phyloP scores from a whole-genome alignment of 805 yeast genomes.

The Starmerella powellii region DNA sequence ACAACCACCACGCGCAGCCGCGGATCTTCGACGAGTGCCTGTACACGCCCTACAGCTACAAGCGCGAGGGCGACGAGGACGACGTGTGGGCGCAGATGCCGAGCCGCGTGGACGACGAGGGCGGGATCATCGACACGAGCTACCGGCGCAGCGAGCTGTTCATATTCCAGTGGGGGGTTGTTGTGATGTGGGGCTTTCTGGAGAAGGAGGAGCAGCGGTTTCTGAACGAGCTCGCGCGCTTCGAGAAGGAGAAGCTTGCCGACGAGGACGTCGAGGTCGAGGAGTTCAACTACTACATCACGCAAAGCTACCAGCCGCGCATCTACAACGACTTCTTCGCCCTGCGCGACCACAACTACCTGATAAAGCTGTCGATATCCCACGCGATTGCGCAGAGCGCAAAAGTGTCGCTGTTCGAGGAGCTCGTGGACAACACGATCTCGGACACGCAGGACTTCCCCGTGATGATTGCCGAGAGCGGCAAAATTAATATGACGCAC shows the following conservation, averaged over 20 bases:
- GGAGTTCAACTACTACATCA: conserved; percentile 88
- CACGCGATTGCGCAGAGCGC: conserved; percentile 95
- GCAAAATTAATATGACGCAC: conserved; percentile 87
- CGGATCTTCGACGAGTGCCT: conserved; percentile 88
- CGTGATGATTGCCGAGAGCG: conserved; percentile 85
- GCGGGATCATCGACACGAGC: conserved; percentile 85
- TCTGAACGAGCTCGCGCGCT: conserved; percentile 71
- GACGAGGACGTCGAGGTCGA: conserved; percentile 87
- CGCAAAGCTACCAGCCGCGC: conserved; percentile 88
- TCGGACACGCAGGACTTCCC: conserved; percentile 97
- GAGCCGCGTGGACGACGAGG: conserved; percentile 63
- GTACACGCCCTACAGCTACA: conserved; percentile 68
- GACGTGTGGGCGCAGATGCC: conserved; percentile 33
- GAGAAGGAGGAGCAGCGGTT: conserved; percentile 72
- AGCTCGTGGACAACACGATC: conserved; percentile 88
- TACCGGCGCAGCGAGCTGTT: conserved; percentile 83
- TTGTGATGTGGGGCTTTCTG: conserved; percentile 91
- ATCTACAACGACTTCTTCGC: conserved; percentile 94
- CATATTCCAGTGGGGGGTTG: conserved; percentile 92
- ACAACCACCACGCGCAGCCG: conserved; percentile 48
- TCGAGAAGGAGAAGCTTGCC: conserved; percentile 80
- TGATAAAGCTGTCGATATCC: conserved; percentile 84
- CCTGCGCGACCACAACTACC: conserved; percentile 72
- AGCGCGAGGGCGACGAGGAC: conserved; percentile 25
- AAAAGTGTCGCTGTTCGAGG: conserved; percentile 89